Base-by-base conservation (phyloP, 2,329 filamentous ascomycete genomes). In the Exophiala xenobiotica region DNA sequence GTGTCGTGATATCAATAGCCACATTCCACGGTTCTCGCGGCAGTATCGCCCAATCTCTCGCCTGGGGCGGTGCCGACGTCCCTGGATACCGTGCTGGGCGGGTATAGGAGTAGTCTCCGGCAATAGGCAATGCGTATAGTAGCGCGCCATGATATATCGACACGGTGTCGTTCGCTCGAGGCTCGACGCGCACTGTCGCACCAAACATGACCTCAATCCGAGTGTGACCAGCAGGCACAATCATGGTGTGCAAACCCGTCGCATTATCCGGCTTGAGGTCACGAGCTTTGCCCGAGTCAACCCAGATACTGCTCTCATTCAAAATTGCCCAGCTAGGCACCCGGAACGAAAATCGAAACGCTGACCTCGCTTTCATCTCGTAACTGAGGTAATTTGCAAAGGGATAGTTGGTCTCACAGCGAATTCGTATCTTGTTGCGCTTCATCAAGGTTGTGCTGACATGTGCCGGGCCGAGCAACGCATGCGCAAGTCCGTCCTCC, bases 401-500 rank as follows among this genome's bases (percentile, higher is more conserved):
- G 0, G 75, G 79, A 61, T 81, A 81, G 43, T 69, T 67, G 0
- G 79, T 81, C 19, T 72, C 63, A 58, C 75, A 77, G 8, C 60
- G 59, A 8, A 81, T 66, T 1, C 61, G 68, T 6, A 79, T 71
- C 14, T 67, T 54, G 35, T 60, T 63, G 12, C 66, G 64, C 3
- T 65, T 65, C 1, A 54, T 57, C 7, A 78, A 62, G 4, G 60
- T 66, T 3, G 74, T 73, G 2, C 62, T 65, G 5, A 76, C 70
- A 0, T 61, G 67, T 2, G 68, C 70, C 1, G 79, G 78, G 6
- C 71, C 66, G 2, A 82, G 72, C 1, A 82, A 64, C 0, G 71
- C 70, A 61, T 82, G 78, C 1, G 70, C 75, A 11, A 82, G 58
- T 2, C 74, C 75, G n/a, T 68, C 65, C 2, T 67, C 59, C 3